Evolutionary conservation across 495 filamentous ascomycete species (phyloP), one percentile per base, ranked within the genome.

Genomic region (Platismatia glauca): DNA sequence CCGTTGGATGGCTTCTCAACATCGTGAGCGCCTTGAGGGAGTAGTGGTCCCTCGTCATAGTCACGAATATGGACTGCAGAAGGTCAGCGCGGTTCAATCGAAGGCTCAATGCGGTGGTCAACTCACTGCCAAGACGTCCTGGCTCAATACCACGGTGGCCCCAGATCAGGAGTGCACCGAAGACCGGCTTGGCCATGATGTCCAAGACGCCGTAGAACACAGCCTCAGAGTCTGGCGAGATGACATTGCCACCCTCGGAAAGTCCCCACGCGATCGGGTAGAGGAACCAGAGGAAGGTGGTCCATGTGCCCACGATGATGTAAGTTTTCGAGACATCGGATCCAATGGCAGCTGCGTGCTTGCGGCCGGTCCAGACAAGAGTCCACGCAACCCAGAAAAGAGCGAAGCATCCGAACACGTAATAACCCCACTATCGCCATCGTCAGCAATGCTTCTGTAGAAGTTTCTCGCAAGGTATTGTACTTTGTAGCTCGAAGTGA

Each of bases 161-260:
- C 74, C 73, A 78, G 57, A 81, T 69, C 58, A 84, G 70, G 34
- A 79, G 52, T 6, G 77, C 76, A 24, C 81, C 77, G 57, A 87
- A 80, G 0, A 84, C 69, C 2, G 82, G 85, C 60, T 86, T 82
- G 8, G 83, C 71, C 18, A 87, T 60, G 9, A 89, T 66, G 66
- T 90, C 85, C 18, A 90, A 71, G 24, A 86, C 74, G 37, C 85
- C 85, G 65, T 89, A 90, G 72, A 90, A 90, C 61, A 88, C 71
- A n/a, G 80, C 77, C 64, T 84, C 84, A 4, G 78, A 81, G 61
- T 86, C 85, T 0, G 84, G 80, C 3, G 81, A 69, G 61, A 89
- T 86, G 60, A 80, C 71, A 68, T 89, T 89, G 6, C 85, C 84
- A 37, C 86, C 87, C 64, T 90, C 87, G 44, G 73, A 76, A 13